Evolutionary conservation across 257 asterid species (phyloP).

Genomic region (Anisodus acutangulus): DNA sequence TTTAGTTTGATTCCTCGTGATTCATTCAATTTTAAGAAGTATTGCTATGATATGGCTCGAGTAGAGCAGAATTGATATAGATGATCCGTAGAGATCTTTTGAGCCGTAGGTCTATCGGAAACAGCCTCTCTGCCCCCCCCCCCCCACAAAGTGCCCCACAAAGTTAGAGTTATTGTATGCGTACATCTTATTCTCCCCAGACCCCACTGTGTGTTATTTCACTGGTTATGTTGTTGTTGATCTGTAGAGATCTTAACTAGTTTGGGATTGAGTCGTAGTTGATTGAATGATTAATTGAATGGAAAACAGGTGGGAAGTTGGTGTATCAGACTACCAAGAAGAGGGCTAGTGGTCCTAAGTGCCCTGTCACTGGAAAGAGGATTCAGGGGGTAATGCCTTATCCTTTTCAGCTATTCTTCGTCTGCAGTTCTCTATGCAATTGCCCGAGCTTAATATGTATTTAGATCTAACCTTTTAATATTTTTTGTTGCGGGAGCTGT

Average conservation of each 20-base stretch:
- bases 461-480: not conserved
- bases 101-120: no score
- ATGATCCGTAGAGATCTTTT: no score
- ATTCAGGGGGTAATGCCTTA: constrained; percentile 27
- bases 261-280: not conserved
- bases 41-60: not conserved
- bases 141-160: no score
- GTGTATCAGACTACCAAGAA: constrained; percentile 25
- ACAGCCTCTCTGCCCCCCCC: no score
- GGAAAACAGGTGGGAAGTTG: constrained; percentile 27
- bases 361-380: constrained; percentile 38
- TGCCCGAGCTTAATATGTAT: not conserved
- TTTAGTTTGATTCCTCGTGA: not conserved
- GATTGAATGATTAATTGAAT: constrained; percentile 16
- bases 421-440: not conserved
- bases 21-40: not conserved
- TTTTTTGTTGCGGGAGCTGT: not conserved
- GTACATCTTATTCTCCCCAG: no score
- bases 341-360: constrained; percentile 37
- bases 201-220: no score
- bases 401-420: not conserved
- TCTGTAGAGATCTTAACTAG: not conserved
- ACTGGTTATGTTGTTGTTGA: no score
- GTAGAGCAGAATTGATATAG: not conserved
- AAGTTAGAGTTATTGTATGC: no score